Evolutionary conservation across 257 asterid genomes (phyloP).

Genomic region (Salvia hispanica): DNA sequence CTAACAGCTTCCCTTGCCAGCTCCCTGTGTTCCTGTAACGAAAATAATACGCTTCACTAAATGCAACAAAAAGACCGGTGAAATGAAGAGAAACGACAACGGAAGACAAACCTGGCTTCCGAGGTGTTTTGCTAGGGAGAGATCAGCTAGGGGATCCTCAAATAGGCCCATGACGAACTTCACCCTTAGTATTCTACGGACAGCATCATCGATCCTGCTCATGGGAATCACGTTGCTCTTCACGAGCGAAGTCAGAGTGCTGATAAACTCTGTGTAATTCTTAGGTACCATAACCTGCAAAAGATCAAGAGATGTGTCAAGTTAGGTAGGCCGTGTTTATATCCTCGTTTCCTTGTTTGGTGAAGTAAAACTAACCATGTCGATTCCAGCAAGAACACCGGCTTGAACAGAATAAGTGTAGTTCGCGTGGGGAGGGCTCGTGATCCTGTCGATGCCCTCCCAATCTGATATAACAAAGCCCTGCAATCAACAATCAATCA

Average conservation of each 20-base stretch:
- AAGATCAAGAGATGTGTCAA: not conserved
- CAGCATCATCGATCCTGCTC: conserved; percentile 71
- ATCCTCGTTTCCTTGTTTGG: not conserved
- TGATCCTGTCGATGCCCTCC: conserved; percentile 80
- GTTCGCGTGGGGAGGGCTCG: conserved; percentile 70
- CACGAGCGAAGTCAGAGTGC: conserved; percentile 46
- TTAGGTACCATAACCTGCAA: conserved; percentile 63
- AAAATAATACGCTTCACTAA: not conserved
- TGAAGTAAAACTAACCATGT: conserved; percentile 59
- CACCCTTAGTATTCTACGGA: conserved; percentile 55
- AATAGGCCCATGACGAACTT: conserved; percentile 56
- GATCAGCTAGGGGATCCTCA: conserved; percentile 65
- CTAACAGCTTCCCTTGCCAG: conserved; percentile 95
- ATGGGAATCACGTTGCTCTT: conserved; percentile 46
- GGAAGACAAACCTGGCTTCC: conserved; percentile 46
- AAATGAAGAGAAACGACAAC: not conserved
- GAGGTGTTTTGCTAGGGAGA: conserved; percentile 48
- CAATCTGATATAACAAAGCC: conserved; percentile 90
- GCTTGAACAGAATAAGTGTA: conserved; percentile 84
- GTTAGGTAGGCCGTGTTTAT: not conserved
- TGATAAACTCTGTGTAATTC: conserved; percentile 47
- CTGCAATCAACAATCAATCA: conserved; percentile 42
- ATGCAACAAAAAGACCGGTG: not conserved
- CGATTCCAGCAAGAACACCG: conserved; percentile 78
- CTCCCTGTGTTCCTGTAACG: conserved; percentile 74